A percentile compares a stretch with the other conserved stretches of the same genome.
phyloP scores from a whole-genome alignment of 2,329 filamentous ascomycete species.

The Phialophora verrucosa region DNA sequence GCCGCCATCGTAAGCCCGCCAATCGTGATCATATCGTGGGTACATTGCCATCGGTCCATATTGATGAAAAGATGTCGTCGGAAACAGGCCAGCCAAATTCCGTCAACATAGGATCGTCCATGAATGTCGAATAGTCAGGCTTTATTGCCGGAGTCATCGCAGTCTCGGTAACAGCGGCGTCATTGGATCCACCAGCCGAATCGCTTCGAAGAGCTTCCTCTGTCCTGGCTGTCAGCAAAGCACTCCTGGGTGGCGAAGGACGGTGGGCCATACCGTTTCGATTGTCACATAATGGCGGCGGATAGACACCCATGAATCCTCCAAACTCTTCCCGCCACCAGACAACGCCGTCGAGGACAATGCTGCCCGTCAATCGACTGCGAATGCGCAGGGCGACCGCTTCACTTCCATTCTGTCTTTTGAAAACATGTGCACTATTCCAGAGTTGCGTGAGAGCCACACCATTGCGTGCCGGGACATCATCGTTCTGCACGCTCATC shows the following conservation, averaged over 20 bases:
- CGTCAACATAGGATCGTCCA: constrained; percentile 34
- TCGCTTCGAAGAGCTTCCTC: constrained; percentile 15
- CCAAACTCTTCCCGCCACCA: constrained; percentile 54
- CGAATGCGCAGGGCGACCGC: constrained; percentile 47
- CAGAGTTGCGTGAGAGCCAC: constrained; percentile 47
- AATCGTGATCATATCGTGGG: constrained; percentile 12
- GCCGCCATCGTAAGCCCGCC: not conserved
- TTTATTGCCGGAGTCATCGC: constrained; percentile 6
- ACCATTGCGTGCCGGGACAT: constrained; percentile 45
- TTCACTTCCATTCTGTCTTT: constrained; percentile 47
- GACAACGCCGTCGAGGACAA: constrained; percentile 49
- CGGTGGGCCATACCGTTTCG: constrained; percentile 21
- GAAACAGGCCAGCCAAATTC: constrained; percentile 33
- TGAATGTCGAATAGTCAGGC: constrained; percentile 28
- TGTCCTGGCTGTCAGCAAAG: constrained; percentile 17
- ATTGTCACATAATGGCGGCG: constrained; percentile 28
- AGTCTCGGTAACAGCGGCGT: constrained; percentile 7
- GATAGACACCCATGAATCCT: constrained; percentile 29
- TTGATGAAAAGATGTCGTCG: constrained; percentile 31
- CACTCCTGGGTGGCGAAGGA: not conserved
- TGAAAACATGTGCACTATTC: constrained; percentile 51
- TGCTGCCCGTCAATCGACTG: constrained; percentile 47
- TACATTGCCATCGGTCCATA: constrained; percentile 26
- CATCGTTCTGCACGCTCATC: constrained; percentile 47
- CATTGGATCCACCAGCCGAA: constrained; percentile 1